Conservation (phyloP, 345 rosid species). For the Melaleuca quinquenervia region DNA sequence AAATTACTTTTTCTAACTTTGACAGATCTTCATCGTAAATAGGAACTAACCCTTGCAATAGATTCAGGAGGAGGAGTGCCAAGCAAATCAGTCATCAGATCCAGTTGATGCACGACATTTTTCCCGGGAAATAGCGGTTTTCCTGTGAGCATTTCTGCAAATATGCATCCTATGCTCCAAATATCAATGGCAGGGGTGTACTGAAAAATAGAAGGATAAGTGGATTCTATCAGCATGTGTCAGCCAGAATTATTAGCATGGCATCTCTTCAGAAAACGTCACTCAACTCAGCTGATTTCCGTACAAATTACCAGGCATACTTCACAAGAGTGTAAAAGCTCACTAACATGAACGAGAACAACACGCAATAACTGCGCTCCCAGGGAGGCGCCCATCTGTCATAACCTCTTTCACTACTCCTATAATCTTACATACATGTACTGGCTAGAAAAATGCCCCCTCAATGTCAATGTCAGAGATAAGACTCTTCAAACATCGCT, state of each 20-base stretch:
- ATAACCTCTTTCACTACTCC: background rate
- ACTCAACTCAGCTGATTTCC: background rate
- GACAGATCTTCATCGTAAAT: slow-evolving; percentile 1
- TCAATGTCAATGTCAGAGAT: background rate
- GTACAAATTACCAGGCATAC: background rate
- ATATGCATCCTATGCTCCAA: slow-evolving; percentile 99
- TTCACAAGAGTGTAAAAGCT: background rate
- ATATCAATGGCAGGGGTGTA: slow-evolving; percentile 95
- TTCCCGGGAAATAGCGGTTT: slow-evolving; percentile 92
- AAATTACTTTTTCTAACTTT: background rate
- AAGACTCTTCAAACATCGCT: background rate
- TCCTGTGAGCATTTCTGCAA: slow-evolving; percentile 95
- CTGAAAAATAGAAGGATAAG: slow-evolving; percentile 25
- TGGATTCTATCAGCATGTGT: background rate
- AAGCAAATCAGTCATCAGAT: slow-evolving; percentile 91
- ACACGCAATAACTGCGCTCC: background rate
- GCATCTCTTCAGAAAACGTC: background rate
- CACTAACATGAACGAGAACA: background rate
- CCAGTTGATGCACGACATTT: slow-evolving; percentile 93
- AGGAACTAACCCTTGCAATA: slow-evolving; percentile 50
- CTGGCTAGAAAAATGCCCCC: background rate
- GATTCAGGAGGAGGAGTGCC: slow-evolving; percentile 88
- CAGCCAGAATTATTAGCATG: background rate
- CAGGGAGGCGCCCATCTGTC: background rate
- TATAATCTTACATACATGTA: background rate